phyloP scores from a whole-genome alignment of 306 rosid species.

The Prinsepia uniflora region DNA sequence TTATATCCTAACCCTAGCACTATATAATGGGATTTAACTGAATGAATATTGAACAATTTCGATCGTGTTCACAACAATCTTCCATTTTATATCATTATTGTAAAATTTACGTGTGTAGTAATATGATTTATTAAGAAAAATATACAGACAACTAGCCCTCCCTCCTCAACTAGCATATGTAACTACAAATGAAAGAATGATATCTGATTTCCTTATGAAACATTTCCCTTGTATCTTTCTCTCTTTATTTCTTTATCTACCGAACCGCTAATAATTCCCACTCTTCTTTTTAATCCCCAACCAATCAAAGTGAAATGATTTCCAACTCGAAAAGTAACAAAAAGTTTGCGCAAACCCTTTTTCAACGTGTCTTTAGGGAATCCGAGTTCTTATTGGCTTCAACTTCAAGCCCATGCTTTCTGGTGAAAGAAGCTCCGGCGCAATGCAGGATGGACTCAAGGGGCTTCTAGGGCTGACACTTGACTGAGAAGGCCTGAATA shows the following conservation, averaged over 20 bases:
- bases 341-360: slow-evolving; percentile 14
- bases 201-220: slow-evolving; percentile 42
- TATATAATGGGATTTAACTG: no score
- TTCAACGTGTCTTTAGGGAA: slow-evolving; percentile 31
- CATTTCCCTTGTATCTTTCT: slow-evolving; percentile 26
- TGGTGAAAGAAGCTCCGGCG: slow-evolving; percentile 92
- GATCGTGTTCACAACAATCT: no score
- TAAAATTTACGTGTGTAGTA: slow-evolving; percentile 9
- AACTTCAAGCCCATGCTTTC: slow-evolving; percentile 99
- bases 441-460: slow-evolving; percentile 81
- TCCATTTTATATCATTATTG: slow-evolving; percentile 21
- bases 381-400: slow-evolving; percentile 87
- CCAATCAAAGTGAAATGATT: slow-evolving; percentile 26
- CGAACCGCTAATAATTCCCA: slow-evolving; percentile 25
- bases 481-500: slow-evolving; percentile 64
- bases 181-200: slow-evolving; percentile 70
- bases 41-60: no score
- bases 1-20: no score
- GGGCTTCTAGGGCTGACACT: slow-evolving; percentile 94
- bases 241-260: slow-evolving; percentile 56
- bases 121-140: slow-evolving; percentile 22
- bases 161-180: slow-evolving; percentile 32
- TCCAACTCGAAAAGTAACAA: slow-evolving; percentile 28
- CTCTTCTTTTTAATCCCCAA: slow-evolving; percentile 20
- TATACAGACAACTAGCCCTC: slow-evolving; percentile 23